A percentile compares a stretch with the other conserved stretches of the same genome.
These are phyloP conservation scores for Pythium rishiriense DNA, from an alignment of 352 stramenopile genomes.

Conservation along the genomic window DNA sequence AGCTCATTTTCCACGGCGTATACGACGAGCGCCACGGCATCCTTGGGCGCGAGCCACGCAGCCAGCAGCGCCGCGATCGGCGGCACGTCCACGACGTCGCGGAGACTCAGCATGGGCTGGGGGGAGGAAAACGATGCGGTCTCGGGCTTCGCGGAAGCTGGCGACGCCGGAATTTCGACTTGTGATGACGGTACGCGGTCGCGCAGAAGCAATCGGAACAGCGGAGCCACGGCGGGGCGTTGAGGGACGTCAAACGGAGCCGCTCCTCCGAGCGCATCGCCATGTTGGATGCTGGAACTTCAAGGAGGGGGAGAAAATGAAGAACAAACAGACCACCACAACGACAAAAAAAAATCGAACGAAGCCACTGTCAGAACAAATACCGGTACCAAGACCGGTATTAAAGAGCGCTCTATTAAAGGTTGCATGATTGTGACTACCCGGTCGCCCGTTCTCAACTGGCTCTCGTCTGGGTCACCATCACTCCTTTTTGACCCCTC, in stretches of 20 bases:
- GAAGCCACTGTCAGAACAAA: neutral
- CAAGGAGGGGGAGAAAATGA: neutral
- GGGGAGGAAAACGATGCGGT: neutral
- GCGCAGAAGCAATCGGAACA: conserved; percentile 1
- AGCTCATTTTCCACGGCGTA: conserved; percentile 12
- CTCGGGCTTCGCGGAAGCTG: neutral
- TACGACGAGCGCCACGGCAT: conserved; percentile 3
- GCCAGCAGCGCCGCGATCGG: conserved; percentile 7
- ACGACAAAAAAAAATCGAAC: neutral
- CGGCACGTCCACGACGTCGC: conserved; percentile 18
- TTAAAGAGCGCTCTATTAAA: neutral
- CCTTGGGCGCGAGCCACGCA: conserved; percentile 8
- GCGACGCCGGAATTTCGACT: conserved; percentile 9
- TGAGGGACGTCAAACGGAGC: neutral
- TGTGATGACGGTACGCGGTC: neutral
- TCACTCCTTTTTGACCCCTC: conserved; percentile 12
- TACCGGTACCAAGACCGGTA: neutral
- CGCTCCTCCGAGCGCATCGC: neutral
- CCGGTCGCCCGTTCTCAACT: too few species aligned
- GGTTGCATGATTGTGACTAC: neutral
- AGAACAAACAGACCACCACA: too few species aligned
- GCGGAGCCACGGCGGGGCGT: too few species aligned
- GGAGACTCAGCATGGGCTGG: neutral
- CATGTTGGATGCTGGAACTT: neutral
- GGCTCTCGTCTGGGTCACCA: conserved; percentile 20